Conservation (phyloP, 176 grass and related monocot genomes). For the Lolium perenne region DNA sequence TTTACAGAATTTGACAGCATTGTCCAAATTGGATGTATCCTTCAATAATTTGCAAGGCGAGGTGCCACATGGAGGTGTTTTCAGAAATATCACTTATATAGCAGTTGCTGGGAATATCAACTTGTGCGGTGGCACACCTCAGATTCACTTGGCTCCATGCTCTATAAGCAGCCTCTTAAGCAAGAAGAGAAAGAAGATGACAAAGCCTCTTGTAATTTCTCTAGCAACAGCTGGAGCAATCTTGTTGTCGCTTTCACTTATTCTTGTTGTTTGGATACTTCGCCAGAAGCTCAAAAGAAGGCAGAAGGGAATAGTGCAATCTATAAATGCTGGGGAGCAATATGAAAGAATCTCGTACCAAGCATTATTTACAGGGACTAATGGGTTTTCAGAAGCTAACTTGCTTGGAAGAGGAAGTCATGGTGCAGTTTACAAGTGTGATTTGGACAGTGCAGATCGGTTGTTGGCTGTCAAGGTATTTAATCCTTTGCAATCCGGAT, state of each 20-base stretch:
- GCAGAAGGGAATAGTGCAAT: neutral
- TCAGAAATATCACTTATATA: conserved; percentile 1
- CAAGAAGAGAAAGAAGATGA: neutral
- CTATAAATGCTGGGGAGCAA: neutral
- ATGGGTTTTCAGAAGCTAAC: conserved; percentile 13
- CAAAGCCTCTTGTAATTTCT: conserved; percentile 22
- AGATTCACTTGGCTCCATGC: conserved; percentile 21
- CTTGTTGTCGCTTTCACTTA: conserved; percentile 11
- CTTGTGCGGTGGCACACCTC: conserved; percentile 11
- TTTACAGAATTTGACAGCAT: conserved; percentile 17
- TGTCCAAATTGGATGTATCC: conserved; percentile 18
- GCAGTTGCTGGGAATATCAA: conserved; percentile 6
- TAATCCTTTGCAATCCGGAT: conserved; percentile 15
- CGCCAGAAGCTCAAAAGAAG: conserved; percentile 1
- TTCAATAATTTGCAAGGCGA: conserved; percentile 33
- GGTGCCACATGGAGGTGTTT: conserved; percentile 18
- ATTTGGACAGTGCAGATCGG: neutral
- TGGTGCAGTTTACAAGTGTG: conserved; percentile 26
- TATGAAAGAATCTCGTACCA: conserved; percentile 24
- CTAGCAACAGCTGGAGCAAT: neutral
- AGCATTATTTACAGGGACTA: conserved; percentile 7
- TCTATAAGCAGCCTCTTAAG: conserved; percentile 12
- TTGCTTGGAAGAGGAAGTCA: conserved; percentile 28
- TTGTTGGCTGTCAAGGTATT: conserved; percentile 29
- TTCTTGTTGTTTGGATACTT: conserved; percentile 11